Base-by-base conservation (phyloP, 129 eudicot species). In the Artemisia tridentata region DNA sequence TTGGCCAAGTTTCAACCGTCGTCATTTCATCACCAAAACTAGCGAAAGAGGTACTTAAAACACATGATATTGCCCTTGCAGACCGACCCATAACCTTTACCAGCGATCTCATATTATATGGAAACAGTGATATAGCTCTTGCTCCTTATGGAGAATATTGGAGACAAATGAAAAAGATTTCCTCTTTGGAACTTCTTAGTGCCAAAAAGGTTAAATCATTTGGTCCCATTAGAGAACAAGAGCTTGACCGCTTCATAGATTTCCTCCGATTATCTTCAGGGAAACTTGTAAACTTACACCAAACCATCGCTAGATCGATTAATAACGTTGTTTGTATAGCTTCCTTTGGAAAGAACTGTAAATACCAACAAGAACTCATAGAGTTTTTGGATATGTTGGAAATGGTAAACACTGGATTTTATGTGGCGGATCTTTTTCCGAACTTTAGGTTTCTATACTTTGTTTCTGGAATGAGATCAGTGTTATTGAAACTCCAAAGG, bases 171-270 rank as follows among this genome's bases (percentile, higher is more conserved):
- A 34, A 66, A 48, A 79, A 73, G 63, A 73, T 79, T 14, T 60
- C 59, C 43, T 16, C 77, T 7, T 18, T 72, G 54, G 82, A 78
- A 52, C 78, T 78, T 20, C 73, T 78, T 48, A 78, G 67, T 49
- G 63, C 78, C 62, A 78, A 78, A 29, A 73, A 61, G 14, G 78
- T 78, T 55, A 46, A 29, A 45, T 65, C 72, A 4, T 78, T 72
- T 31, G 13, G 64, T 34, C 11, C 7, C 7, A 72, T 72, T 2
- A 57, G 78, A 49, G 82, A 78, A 31, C 62, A 72, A 12, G 78
- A 43, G 61, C 15, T 43, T n/a, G 14, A 17, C 4, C 15, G 74
- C 34, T 60, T 63, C 45, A 23, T 64, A 5, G 56, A 78, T 13
- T 54, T 67, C 16, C 27, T 78, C 11, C 6, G 18, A 6, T 41